phyloP scores from a whole-genome alignment of 164 flowering plant species.

The Umbellularia californica region DNA sequence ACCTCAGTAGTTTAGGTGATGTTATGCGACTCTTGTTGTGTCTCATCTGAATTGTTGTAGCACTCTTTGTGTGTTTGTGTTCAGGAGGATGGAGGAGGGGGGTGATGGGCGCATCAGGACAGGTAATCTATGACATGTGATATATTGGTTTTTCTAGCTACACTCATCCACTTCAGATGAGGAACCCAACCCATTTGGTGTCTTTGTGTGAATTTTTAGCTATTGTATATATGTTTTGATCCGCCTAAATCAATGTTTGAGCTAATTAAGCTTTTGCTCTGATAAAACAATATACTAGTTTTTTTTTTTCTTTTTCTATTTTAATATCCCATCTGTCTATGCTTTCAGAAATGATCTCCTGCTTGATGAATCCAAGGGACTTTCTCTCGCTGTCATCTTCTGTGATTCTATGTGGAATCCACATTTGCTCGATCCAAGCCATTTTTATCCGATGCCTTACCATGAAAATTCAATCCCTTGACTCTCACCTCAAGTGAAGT shows the following conservation, averaged over 20 bases:
- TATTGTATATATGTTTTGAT: not conserved
- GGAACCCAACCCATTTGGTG: not conserved
- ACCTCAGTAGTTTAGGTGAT: not conserved
- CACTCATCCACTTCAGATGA: not conserved
- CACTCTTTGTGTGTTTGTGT: not conserved
- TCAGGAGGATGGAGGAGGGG: conserved; percentile 4
- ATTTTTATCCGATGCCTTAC: too few species aligned
- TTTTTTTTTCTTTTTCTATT: too few species aligned
- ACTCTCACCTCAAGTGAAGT: too few species aligned
- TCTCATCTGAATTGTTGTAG: not conserved
- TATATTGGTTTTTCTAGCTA: too few species aligned
- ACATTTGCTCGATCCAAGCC: too few species aligned
- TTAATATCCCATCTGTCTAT: too few species aligned
- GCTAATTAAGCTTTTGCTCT: not conserved
- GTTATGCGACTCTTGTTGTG: not conserved
- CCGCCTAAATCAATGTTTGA: not conserved
- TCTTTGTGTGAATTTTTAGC: not conserved
- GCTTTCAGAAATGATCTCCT: too few species aligned
- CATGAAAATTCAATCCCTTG: too few species aligned
- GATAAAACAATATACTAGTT: too few species aligned
- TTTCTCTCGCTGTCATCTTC: too few species aligned
- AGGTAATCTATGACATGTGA: conserved; percentile 2
- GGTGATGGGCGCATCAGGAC: conserved; percentile 13
- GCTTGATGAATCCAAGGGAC: too few species aligned
- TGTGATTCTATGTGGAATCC: too few species aligned